These are phyloP conservation scores for Fusarium chlamydosporum DNA, from an alignment of 2,329 filamentous ascomycete genomes.

Conservation along the genomic window DNA sequence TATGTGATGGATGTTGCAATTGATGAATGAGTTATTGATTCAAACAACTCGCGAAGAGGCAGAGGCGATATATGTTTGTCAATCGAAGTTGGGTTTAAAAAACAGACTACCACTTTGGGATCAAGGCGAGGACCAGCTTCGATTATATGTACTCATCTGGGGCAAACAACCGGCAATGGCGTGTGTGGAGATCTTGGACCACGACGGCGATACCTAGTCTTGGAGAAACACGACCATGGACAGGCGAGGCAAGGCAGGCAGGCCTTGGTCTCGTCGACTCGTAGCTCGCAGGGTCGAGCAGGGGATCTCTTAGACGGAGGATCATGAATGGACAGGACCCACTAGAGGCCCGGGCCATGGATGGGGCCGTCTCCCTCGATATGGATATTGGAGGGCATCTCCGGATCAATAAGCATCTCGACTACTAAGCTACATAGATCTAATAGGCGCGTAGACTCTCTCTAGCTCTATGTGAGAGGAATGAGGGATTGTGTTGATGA, in stretches of 20 bases:
- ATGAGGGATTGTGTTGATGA: slow-evolving; percentile 14
- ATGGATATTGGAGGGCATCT: slow-evolving; percentile 26
- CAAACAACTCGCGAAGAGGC: slow-evolving; percentile 17
- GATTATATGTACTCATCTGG: slow-evolving; percentile 52
- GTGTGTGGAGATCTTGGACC: slow-evolving; percentile 39
- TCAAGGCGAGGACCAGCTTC: slow-evolving; percentile 48
- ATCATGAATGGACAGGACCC: slow-evolving; percentile 42
- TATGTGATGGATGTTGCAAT: slow-evolving; percentile 28
- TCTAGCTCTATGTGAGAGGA: slow-evolving; percentile 13
- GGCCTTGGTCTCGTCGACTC: slow-evolving; percentile 37
- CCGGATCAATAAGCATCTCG: slow-evolving; percentile 37
- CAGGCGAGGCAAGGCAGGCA: slow-evolving; percentile 28
- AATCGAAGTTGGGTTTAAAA: slow-evolving; percentile 19
- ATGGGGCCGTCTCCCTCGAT: slow-evolving; percentile 35
- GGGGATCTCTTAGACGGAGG: slow-evolving; percentile 43
- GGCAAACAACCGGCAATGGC: slow-evolving; percentile 45
- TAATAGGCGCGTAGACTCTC: slow-evolving; percentile 19
- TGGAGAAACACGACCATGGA: slow-evolving; percentile 34
- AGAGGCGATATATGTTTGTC: slow-evolving; percentile 34
- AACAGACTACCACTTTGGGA: slow-evolving; percentile 50
- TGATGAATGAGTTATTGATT: slow-evolving; percentile 29
- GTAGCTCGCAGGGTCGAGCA: slow-evolving; percentile 25
- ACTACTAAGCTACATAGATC: slow-evolving; percentile 17
- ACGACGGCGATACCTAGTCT: slow-evolving; percentile 43
- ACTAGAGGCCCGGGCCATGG: slow-evolving; percentile 36